Evolutionary conservation across 495 filamentous ascomycete genomes (phyloP).

Genomic region (Polyplosphaeria fusca): DNA sequence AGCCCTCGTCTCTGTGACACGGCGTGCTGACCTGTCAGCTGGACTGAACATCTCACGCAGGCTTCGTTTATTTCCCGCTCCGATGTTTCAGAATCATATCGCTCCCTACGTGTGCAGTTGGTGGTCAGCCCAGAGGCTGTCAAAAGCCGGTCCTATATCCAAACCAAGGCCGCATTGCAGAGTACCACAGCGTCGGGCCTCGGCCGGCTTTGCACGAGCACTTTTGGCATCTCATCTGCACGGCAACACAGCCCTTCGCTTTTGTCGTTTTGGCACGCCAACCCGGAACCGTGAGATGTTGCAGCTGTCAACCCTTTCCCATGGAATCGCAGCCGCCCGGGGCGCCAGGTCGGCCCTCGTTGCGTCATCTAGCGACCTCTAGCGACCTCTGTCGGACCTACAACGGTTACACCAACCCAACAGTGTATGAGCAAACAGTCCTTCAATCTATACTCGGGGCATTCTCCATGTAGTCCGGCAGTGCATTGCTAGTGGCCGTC

Average conservation of each 20-base stretch:
- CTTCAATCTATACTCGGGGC: too few relatives aligned
- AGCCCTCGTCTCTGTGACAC: slow-evolving; percentile 14
- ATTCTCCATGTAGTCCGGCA: too few relatives aligned
- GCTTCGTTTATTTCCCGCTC: background rate
- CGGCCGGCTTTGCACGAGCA: background rate
- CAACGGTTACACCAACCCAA: too few relatives aligned
- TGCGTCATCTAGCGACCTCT: too few relatives aligned
- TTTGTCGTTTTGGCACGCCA: slow-evolving; percentile 1
- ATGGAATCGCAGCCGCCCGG: too few relatives aligned
- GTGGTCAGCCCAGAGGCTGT: slow-evolving; percentile 21
- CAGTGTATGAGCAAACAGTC: too few relatives aligned
- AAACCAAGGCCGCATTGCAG: slow-evolving; percentile 1
- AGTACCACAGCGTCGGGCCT: background rate
- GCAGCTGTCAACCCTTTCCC: slow-evolving; percentile 1
- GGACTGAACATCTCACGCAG: background rate
- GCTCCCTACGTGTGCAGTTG: background rate
- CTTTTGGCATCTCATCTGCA: slow-evolving; percentile 1
- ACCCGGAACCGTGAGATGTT: background rate
- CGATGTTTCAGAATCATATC: background rate
- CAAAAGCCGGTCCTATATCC: background rate
- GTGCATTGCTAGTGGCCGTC: too few relatives aligned
- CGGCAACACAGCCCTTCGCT: background rate
- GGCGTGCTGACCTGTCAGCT: slow-evolving; percentile 19
- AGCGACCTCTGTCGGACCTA: too few relatives aligned
- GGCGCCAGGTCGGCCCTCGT: too few relatives aligned